phyloP scores from a whole-genome alignment of 441 rosid species.

The Omphalea diandra region DNA sequence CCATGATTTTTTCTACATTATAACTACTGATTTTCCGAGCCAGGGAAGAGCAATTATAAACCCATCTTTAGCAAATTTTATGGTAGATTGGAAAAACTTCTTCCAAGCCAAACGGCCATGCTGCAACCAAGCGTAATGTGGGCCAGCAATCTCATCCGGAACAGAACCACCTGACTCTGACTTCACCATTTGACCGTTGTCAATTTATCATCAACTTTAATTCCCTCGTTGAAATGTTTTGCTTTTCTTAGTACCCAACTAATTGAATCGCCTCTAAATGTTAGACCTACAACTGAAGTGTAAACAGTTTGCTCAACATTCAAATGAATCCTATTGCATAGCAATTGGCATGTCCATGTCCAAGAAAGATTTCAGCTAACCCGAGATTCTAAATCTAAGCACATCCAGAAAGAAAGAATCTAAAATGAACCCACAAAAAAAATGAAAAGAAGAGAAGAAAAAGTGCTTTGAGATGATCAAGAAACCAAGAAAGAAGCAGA shows the following conservation, averaged over 20 bases:
- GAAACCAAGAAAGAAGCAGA: constrained; percentile 41
- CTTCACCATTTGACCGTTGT: constrained; percentile 50
- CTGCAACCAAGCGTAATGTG: constrained; percentile 74
- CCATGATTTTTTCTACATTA: constrained; percentile 27
- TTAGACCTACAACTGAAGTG: constrained; percentile 41
- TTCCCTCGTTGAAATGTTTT: constrained; percentile 21
- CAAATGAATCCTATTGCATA: not conserved
- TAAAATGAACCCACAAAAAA: not conserved
- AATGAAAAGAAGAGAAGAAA: not conserved
- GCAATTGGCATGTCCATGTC: not conserved
- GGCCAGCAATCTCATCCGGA: constrained; percentile 93
- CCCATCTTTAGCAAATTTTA: constrained; percentile 65
- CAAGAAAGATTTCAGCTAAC: not conserved
- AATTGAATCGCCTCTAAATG: constrained; percentile 31
- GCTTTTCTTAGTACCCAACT: constrained; percentile 29
- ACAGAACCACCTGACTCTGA: constrained; percentile 83
- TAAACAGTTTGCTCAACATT: constrained; percentile 9
- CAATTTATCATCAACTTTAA: constrained; percentile 22
- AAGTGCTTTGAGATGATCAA: constrained; percentile 38
- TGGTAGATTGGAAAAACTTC: constrained; percentile 68
- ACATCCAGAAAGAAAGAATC: not conserved
- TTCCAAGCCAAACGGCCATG: constrained; percentile 77
- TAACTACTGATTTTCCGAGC: constrained; percentile 43
- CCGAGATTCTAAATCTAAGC: not conserved
- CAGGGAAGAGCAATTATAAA: constrained; percentile 61